Conservation (phyloP, 257 asterid species). For the Avicennia marina region DNA sequence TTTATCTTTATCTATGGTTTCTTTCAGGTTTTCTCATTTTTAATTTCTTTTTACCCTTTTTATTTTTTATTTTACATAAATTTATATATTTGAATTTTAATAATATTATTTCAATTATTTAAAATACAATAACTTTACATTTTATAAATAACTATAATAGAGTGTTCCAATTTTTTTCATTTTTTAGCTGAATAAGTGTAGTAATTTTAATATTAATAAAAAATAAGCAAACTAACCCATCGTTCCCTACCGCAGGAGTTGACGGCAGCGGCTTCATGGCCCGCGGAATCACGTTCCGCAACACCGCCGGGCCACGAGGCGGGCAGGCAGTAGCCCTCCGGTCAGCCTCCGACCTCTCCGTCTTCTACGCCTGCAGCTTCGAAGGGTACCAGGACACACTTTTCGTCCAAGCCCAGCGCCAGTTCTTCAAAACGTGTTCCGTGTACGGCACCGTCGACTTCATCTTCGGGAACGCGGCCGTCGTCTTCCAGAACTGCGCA, state of each 20-base stretch:
- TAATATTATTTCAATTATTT: no score
- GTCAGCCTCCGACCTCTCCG: slow-evolving; percentile 82
- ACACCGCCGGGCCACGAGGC: slow-evolving; percentile 62
- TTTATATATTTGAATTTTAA: no score
- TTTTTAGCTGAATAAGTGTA: no score
- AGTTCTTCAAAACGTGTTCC: slow-evolving; percentile 62
- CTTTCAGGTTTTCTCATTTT: no score
- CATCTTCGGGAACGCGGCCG: slow-evolving; percentile 89
- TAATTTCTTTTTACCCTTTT: no score
- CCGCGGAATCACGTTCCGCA: slow-evolving; percentile 77
- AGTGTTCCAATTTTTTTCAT: no score
- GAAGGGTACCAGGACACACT: slow-evolving; percentile 64
- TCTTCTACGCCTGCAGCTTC: slow-evolving; percentile 66
- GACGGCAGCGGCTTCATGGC: slow-evolving; percentile 81
- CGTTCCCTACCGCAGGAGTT: slow-evolving; percentile 31
- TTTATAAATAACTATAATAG: no score
- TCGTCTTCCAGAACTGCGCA: slow-evolving; percentile 65
- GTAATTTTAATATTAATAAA: no score
- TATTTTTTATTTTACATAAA: no score
- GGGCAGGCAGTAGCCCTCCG: slow-evolving; percentile 91
- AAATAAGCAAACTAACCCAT: no score
- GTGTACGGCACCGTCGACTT: slow-evolving; percentile 75
- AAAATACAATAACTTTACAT: no score
- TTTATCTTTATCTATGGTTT: no score
- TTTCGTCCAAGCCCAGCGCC: slow-evolving; percentile 76